Evolutionary conservation across 768 basidiomycete species (phyloP).

Genomic region (Leccinum longicurvipes): DNA sequence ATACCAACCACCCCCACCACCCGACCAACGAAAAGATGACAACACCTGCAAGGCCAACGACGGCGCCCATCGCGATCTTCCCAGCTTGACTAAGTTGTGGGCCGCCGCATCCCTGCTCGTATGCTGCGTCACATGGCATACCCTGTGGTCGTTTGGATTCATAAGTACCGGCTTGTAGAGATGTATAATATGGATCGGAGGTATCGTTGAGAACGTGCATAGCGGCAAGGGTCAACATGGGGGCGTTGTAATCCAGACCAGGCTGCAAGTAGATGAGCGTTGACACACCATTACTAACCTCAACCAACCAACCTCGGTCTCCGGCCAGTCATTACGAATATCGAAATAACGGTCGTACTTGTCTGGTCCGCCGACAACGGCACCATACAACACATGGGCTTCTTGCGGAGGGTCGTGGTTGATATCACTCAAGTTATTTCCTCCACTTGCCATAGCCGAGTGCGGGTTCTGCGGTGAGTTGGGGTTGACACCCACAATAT

Average conservation of each 20-base stretch:
- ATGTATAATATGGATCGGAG: constrained; percentile 75
- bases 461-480: constrained; percentile 91
- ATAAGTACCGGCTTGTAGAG: constrained; percentile 66
- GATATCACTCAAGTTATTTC: constrained; percentile 62
- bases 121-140: constrained; percentile 74
- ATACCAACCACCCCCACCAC: constrained; percentile 35
- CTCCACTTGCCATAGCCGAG: constrained; percentile 85
- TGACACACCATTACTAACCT: not conserved
- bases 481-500: constrained; percentile 85
- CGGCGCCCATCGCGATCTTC: constrained; percentile 68
- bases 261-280: constrained; percentile 39
- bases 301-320: constrained; percentile 63
- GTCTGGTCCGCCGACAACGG: constrained; percentile 85
- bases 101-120: constrained; percentile 48
- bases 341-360: constrained; percentile 75
- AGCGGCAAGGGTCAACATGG: constrained; percentile 82
- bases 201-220: constrained; percentile 67
- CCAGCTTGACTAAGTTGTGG: constrained; percentile 55
- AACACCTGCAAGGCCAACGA: constrained; percentile 60
- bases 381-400: constrained; percentile 81
- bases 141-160: constrained; percentile 59
- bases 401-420: constrained; percentile 70
- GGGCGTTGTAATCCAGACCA: constrained; percentile 88
- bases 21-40: constrained; percentile 46
- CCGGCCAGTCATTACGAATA: constrained; percentile 84